Percentiles rank a stretch among this genome's conserved stretches.
Evolutionary conservation across 345 rosid genomes (phyloP).

Genomic region (Euphorbia pulcherrima): DNA sequence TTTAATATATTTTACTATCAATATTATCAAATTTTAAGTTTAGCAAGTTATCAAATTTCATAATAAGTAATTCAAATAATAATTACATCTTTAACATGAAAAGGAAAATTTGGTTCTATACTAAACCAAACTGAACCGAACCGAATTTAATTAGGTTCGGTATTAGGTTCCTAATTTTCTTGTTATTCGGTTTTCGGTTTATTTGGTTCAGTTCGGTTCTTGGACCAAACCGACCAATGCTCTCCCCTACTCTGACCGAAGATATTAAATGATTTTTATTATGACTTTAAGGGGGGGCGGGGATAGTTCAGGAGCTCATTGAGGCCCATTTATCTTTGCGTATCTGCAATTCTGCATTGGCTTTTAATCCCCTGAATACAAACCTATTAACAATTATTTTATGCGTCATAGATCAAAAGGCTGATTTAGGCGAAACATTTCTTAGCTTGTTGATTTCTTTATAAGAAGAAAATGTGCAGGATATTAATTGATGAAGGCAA

Average conservation of each 20-base stretch:
- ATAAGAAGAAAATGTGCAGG: background rate
- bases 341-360: background rate
- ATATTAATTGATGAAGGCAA: background rate
- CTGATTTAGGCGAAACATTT: background rate
- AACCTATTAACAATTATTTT: background rate
- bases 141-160: no score
- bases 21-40: no score
- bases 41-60: no score
- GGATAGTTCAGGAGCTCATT: background rate
- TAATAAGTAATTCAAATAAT: no score
- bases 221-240: no score
- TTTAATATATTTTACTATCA: no score
- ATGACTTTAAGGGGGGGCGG: background rate
- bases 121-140: no score
- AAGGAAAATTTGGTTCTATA: no score
- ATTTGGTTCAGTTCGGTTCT: no score
- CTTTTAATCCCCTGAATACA: background rate
- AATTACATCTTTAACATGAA: no score
- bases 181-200: no score
- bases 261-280: background rate
- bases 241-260: background rate
- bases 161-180: no score
- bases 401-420: background rate
- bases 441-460: background rate
- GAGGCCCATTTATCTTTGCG: background rate